phyloP scores from a whole-genome alignment of 208 protist species.

The Trypanosoma scelopori region DNA sequence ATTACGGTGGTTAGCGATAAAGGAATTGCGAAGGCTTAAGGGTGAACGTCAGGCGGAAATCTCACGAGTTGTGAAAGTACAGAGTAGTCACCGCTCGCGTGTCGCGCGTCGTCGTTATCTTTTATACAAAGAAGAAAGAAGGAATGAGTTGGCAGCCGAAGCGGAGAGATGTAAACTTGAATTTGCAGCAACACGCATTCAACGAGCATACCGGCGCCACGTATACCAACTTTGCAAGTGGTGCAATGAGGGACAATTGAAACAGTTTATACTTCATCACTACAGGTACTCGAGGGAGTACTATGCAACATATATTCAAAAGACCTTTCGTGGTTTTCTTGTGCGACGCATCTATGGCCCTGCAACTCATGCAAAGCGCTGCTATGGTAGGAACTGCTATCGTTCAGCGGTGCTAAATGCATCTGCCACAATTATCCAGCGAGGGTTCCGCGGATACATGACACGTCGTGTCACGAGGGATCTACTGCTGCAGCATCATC shows the following conservation, averaged over 20 bases:
- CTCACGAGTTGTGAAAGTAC: constrained; percentile 35
- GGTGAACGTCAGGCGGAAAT: constrained; percentile 33
- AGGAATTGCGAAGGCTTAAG: constrained; percentile 36
- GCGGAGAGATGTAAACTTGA: constrained; percentile 22
- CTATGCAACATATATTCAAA: constrained; percentile 81
- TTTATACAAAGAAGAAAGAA: constrained; percentile 14
- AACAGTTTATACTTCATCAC: constrained; percentile 59
- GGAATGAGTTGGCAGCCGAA: constrained; percentile 5
- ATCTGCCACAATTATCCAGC: constrained; percentile 62
- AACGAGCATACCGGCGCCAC: constrained; percentile 72
- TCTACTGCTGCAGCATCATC: constrained; percentile 1
- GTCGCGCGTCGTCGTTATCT: constrained; percentile 27
- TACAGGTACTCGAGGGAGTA: constrained; percentile 58
- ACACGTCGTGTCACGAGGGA: constrained; percentile 14
- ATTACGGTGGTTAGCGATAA: constrained; percentile 57
- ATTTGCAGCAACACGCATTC: constrained; percentile 68
- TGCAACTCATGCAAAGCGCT: constrained; percentile 47
- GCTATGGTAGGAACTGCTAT: constrained; percentile 73
- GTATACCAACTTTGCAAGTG: constrained; percentile 40
- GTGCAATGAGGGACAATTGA: constrained; percentile 33
- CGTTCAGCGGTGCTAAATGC: constrained; percentile 38
- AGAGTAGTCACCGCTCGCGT: constrained; percentile 49
- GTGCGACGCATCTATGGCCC: constrained; percentile 48
- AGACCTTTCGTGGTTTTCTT: constrained; percentile 63
- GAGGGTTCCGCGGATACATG: constrained; percentile 48